phyloP scores from a whole-genome alignment of 768 basidiomycete genomes.

The Russula griseocarnosa region DNA sequence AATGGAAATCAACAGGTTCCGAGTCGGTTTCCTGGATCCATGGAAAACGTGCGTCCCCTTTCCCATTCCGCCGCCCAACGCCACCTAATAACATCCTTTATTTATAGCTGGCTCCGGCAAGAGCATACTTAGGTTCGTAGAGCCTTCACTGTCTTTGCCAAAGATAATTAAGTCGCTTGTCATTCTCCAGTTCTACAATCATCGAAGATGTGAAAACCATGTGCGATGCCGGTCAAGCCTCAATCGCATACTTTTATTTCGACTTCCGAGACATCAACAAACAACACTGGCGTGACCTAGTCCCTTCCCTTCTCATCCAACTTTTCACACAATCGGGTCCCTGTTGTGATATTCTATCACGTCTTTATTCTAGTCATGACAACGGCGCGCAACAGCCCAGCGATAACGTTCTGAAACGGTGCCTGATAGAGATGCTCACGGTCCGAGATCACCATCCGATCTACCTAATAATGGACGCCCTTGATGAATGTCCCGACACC shows the following conservation, averaged over 20 bases:
- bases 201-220: neutral
- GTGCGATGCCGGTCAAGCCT: neutral
- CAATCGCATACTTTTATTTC: slow-evolving; percentile 5
- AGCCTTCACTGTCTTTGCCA: too few species aligned
- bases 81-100: too few species aligned
- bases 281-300: neutral
- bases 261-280: neutral
- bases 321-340: neutral
- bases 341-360: neutral
- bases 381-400: neutral
- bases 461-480: neutral
- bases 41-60: slow-evolving; percentile 1
- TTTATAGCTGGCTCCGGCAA: slow-evolving; percentile 13
- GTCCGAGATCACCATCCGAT: neutral
- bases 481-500: neutral
- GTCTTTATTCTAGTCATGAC: neutral
- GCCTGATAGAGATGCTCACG: slow-evolving; percentile 6
- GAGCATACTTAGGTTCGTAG: slow-evolving; percentile 11
- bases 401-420: neutral
- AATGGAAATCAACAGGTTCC: neutral
- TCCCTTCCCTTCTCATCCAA: slow-evolving; percentile 12
- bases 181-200: slow-evolving; percentile 3
- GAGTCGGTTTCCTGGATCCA: slow-evolving; percentile 4
- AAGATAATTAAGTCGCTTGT: neutral
- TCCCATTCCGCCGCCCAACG: neutral